Base-by-base conservation (phyloP, 768 basidiomycete genomes). In the Cystoderma amianthinum region DNA sequence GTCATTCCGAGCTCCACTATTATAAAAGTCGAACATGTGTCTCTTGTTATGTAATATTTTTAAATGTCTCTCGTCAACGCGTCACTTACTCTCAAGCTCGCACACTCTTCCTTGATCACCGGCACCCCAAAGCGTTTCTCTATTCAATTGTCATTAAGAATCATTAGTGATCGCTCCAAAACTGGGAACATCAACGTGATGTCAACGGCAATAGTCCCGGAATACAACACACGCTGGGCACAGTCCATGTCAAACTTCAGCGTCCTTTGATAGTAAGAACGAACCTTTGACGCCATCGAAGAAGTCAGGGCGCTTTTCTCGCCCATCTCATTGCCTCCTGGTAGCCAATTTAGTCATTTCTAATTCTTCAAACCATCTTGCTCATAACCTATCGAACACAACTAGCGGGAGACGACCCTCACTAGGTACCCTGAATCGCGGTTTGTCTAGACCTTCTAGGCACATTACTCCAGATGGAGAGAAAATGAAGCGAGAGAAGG, bases 291-390 rank as follows among this genome's bases (percentile, higher is more conserved):
- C 71, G 2, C 69, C 74, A 2, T 65, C 72, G 42, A 78, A 80
- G 65, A 85, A 83, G 55, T 69, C 72, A 16, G 88, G 83, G 56
- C 76, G 95, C n/a, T 97, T 97, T 93, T 92, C 62, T 76, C 81
- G 0, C 79, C 82, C 1, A 67, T 74, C 23, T 62, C 71, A 4
- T 68, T 68, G n/a, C 62, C 65, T 9, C 65, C 71, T 44, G 54
- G 55, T 38, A 63, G 61, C 38, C 67, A 68, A 17, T 50, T 61
- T 36, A 61, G 65, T 45, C 67, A 72, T 47, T 83, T 82, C 10
- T 12, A 68, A 64, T 38, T 84, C 80, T 2, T 76, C 73, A 47
- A 72, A 74, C 1, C 72, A 76, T 38, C 64, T 80, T 4, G 70
- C 74, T 18, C 62, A 70, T 56, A 54, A 3, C n/a, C n/a, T n/a